Conservation (phyloP, 371 early-diverging fungal genomes). For the Circinella minor region DNA sequence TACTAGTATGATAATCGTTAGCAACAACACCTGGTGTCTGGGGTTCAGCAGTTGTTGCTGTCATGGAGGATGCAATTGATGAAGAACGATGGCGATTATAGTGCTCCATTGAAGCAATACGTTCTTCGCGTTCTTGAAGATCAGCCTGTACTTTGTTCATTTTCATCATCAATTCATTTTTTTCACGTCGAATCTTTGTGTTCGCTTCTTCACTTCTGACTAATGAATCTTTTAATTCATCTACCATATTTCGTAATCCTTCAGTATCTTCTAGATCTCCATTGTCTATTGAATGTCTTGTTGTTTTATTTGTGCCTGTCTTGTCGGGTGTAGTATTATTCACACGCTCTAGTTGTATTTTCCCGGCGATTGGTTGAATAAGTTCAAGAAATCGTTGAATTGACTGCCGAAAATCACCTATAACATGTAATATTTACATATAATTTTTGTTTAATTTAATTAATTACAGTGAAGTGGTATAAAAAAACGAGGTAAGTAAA, state of each 20-base stretch:
- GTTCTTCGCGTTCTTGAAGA: constrained; percentile 39
- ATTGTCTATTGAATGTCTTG: neutral
- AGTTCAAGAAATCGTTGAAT: constrained; percentile 41
- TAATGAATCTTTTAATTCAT: constrained; percentile 42
- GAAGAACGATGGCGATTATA: neutral
- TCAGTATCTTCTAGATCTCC: constrained; percentile 40
- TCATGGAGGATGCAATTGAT: constrained; percentile 9
- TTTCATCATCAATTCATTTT: constrained; percentile 53
- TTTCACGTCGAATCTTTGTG: constrained; percentile 50
- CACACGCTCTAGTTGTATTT: constrained; percentile 18
- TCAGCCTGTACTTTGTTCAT: constrained; percentile 45
- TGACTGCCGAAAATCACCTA: constrained; percentile 21
- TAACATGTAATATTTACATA: neutral
- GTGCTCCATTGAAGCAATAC: constrained; percentile 21
- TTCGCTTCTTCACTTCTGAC: constrained; percentile 36
- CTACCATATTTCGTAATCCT: constrained; percentile 48
- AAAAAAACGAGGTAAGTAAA: neutral
- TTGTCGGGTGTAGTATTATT: neutral
- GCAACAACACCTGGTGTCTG: constrained; percentile 1
- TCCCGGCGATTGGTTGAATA: constrained; percentile 64
- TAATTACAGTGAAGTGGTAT: no score
- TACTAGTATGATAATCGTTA: no score
- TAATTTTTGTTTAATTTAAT: no score
- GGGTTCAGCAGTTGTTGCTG: constrained; percentile 2
- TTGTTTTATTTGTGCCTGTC: neutral